Evolutionary conservation across 1,284 basidiomycete genomes (phyloP), one percentile per base, ranked within the genome.

Genomic region (Ceratobasidium sp.): DNA sequence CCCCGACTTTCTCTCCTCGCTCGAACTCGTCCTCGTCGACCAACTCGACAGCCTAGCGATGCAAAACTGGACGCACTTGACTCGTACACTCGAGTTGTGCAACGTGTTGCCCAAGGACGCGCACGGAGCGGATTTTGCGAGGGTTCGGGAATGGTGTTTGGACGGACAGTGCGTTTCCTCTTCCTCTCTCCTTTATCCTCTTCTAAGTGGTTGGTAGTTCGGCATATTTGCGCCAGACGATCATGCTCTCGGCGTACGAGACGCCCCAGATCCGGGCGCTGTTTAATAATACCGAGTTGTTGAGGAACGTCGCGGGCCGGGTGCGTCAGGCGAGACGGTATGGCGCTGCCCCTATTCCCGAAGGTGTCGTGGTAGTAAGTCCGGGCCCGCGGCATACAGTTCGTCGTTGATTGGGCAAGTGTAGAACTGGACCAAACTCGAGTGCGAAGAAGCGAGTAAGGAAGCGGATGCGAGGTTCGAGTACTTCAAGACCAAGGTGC

Each of bases 141-240:
- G 98, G 22, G 93, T 98, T 79, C 98, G 98, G 84, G 93, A 95
- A 2, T 99, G 96, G 95, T 98, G 97, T 82, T 88, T 99, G 11
- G 97, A 99, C 79, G 92, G 91, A 80, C 88, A 94, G 90, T 96
- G 83, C 81, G 93, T 87, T 6, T 51, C 29, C 53, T 41, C 7
- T 64, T 8, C 43, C 29, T 49, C 3, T 66, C 54, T 74, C 58
- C 22, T 43, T 66, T 16, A n/a, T 34, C 24, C 24, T 62, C 22
- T 69, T 27, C 11, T 34, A 49, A 31, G 54, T 74, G 3, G 29
- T 37, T 62, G 14, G n/a, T 76, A 95, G 93, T 79, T 90, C 95
- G 1, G 82, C 86, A 62, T 92, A 92, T 80, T 85, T 98, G 3
- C 91, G 97, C 5, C 97, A 99, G 82, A 92, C 94, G 3, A 88